Base-by-base conservation (phyloP, 164 flowering plant species). In the Vitis amurensis region DNA sequence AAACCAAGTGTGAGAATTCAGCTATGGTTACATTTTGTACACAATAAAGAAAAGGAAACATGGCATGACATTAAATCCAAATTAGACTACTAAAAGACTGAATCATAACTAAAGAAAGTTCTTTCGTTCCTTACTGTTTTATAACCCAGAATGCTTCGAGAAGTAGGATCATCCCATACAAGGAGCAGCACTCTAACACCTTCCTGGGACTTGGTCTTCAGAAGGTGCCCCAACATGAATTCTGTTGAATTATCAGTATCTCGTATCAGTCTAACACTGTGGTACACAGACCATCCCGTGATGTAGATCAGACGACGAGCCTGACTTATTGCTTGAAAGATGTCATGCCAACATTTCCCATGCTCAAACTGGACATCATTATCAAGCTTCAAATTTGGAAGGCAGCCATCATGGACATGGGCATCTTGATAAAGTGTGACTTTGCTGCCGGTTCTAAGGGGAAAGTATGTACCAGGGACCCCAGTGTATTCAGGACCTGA, bases 141-240 rank as follows among this genome's bases (percentile, higher is more conserved):
- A 30, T 50, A 73, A 30, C 84, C 84, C 73, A 80, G 61, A 61
- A 82, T 55, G 74, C 76, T 80, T 9, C 60, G 72, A 11, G 87
- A 84, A 68, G 87, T 79, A n/a, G 85, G 87, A 81, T 84, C 87
- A 76, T 84, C 85, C 87, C 87, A 84, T 3, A 81, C 80, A 60
- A 84, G 87, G 37, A 84, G 83, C 67, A 84, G 66, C 49, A 84
- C 88, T 55, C 88, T 73, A 5, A 79, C 88, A 71, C 88, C 88
- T 69, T 84, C 88, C 67, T 80, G 86, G 16, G 86, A 84, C 67
- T 84, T 84, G 23, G 30, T 27, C 53, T 80, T 82, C 30, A 84
- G 81, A 63, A 84, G 81, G 59, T 84, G 82, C 51, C 88, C 88
- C 9, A 84, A 73, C 5, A 44, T 75, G 65, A 9, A 44, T 59